Base-by-base conservation (phyloP, 1,139 yeast genomes). In the Candida freyschussii region DNA sequence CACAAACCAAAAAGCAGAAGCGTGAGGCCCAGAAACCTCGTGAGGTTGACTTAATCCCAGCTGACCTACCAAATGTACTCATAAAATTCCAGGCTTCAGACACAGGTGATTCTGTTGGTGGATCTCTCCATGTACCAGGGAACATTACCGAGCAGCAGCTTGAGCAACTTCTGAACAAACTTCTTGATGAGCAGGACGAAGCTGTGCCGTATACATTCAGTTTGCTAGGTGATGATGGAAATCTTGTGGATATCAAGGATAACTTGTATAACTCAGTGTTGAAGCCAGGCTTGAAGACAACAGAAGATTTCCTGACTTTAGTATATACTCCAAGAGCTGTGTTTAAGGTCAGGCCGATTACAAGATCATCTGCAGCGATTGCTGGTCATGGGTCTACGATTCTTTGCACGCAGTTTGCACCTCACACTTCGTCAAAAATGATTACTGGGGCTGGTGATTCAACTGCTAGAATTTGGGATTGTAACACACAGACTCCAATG, bases 401-500 rank as follows among this genome's bases (percentile, higher is more conserved):
- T 40, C 66, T 91, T 45, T 85, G 96, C 39, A 82, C 93, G 30
- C 91, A 84, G 45, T 91, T 93, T 68, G 94, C 98, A 1, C 98
- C 98, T 21, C 73, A 83, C 52, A 80, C 91, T 24, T 77, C 93
- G 11, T 72, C 91, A 5, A 67, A 89, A 46, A 78, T 91, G 81
- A 93, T 86, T 29, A 82, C 96, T 0, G 99, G 98, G 28, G 87
- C 96, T 7, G 99, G 99, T 27, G 99, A 91, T 57, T 76, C 83
- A 26, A 89, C 97, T n/a, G 97, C 97, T 4, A 69, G 97, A 53
- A 75, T 91, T 33, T 91, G 99, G 99, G 97, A 89, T 59, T 84
- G 96, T 58, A 83, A 86, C 52, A 89, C 97, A 0, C 94, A 85
- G 50, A 91, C 98, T 0, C 96, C 96, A 5, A 64, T 78, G 53